Conservation (phyloP, 495 filamentous ascomycete species). For the Lepidopterella palustris region DNA sequence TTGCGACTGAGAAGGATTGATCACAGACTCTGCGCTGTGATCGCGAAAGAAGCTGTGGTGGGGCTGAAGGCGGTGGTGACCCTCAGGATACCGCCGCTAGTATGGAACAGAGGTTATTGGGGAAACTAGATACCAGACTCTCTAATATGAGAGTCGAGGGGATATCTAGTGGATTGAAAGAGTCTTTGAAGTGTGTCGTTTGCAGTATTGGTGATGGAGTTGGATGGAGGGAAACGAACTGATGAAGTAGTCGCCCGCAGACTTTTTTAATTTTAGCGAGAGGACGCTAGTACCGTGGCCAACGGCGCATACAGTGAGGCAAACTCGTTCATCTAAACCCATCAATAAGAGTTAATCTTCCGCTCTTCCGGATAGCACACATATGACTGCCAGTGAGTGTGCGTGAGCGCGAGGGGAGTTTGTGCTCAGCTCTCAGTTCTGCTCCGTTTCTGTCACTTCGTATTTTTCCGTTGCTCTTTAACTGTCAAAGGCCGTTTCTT, state of each 20-base stretch:
- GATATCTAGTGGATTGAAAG: constrained; percentile 28
- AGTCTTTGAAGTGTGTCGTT: constrained; percentile 15
- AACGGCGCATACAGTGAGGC: neutral
- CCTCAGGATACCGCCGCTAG: constrained; percentile 33
- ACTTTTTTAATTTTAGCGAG: constrained; percentile 10
- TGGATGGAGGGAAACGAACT: constrained; percentile 5
- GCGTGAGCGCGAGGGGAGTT: no score
- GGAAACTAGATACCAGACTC: constrained; percentile 37
- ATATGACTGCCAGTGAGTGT: no score
- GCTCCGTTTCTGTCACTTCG: no score
- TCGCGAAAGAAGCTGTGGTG: constrained; percentile 34
- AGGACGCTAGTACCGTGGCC: constrained; percentile 6
- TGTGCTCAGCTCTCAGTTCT: no score
- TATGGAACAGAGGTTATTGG: constrained; percentile 11
- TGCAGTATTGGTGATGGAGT: constrained; percentile 12
- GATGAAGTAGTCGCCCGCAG: constrained; percentile 3
- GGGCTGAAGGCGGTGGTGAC: constrained; percentile 32
- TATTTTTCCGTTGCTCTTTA: neutral
- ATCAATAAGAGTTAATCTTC: no score
- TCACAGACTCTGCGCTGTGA: constrained; percentile 66
- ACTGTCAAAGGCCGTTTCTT: neutral
- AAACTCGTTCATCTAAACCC: no score
- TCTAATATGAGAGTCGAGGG: constrained; percentile 34
- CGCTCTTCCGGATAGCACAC: no score
- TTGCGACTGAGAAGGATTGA: constrained; percentile 64